Evolutionary conservation across 371 early-diverging fungal genomes (phyloP).

Genomic region (Mucor sp.): DNA sequence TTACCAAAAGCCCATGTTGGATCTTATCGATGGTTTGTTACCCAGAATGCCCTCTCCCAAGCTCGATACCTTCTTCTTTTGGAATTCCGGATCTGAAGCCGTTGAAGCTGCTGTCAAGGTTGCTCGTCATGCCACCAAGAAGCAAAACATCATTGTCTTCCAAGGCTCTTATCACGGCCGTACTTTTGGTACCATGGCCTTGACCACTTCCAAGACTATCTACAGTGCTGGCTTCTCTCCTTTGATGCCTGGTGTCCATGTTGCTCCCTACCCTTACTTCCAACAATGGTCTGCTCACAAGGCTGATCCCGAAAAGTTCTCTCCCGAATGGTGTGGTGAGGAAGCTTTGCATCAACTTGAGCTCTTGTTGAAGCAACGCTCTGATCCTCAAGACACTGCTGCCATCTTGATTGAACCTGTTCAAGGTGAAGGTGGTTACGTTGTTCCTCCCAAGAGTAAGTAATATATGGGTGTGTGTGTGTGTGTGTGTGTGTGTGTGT

Average conservation of each 20-base stretch:
- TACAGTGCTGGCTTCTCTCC: constrained; percentile 56
- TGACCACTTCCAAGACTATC: constrained; percentile 61
- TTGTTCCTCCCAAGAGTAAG: constrained; percentile 62
- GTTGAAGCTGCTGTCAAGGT: constrained; percentile 62
- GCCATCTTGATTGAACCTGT: constrained; percentile 82
- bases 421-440: constrained; percentile 87
- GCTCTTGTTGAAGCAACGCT: constrained; percentile 50
- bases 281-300: constrained; percentile 51
- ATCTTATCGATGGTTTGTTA: constrained; percentile 47
- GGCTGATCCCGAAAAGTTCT: constrained; percentile 40
- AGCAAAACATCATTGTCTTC: constrained; percentile 56
- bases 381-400: constrained; percentile 59
- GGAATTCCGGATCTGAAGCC: constrained; percentile 65
- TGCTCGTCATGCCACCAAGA: constrained; percentile 61
- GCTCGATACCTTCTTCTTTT: constrained; percentile 59
- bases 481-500: background rate
- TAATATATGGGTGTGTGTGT: background rate
- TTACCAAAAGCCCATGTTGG: constrained; percentile 59
- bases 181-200: constrained; percentile 59
- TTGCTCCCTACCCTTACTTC: constrained; percentile 56
- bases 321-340: constrained; percentile 48
- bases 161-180: constrained; percentile 62
- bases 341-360: constrained; percentile 54
- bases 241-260: constrained; percentile 61
- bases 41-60: constrained; percentile 51